Conservation (phyloP, 2,329 filamentous ascomycete species). For the Botrytis deweyae region DNA sequence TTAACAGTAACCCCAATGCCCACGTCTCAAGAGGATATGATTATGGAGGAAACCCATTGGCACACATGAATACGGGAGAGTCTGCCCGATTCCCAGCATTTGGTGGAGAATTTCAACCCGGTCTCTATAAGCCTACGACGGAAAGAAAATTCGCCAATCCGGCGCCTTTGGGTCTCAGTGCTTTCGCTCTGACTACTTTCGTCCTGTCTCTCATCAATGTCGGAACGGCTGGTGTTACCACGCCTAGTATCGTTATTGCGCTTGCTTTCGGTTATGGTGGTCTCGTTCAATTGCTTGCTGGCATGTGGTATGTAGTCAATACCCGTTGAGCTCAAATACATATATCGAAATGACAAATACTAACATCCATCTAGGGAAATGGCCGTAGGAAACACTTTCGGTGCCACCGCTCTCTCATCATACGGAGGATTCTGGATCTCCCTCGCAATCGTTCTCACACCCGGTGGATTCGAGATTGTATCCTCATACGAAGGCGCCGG, state of each 20-base stretch:
- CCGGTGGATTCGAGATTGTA: conserved; percentile 55
- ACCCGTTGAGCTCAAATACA: too few species aligned
- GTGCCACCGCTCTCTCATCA: conserved; percentile 60
- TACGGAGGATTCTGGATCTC: conserved; percentile 64
- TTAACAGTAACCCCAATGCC: conserved; percentile 8
- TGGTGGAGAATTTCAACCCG: conserved; percentile 59
- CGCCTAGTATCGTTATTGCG: conserved; percentile 54
- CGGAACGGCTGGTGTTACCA: conserved; percentile 46
- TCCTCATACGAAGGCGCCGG: conserved; percentile 38
- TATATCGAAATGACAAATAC: not conserved
- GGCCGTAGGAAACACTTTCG: conserved; percentile 63
- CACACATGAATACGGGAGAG: conserved; percentile 46
- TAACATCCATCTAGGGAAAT: conserved; percentile 50
- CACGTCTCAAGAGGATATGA: conserved; percentile 25
- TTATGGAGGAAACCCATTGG: conserved; percentile 47
- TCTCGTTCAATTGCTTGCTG: conserved; percentile 65
- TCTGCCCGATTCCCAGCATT: conserved; percentile 52
- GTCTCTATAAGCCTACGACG: conserved; percentile 54
- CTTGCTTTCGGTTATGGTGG: conserved; percentile 63
- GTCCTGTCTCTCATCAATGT: conserved; percentile 59
- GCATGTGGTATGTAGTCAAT: conserved; percentile 52
- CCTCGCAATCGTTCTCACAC: conserved; percentile 57
- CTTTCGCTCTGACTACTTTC: conserved; percentile 64
- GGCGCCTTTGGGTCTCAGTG: conserved; percentile 57
- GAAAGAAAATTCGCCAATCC: conserved; percentile 58